phyloP scores from a whole-genome alignment of 2,329 filamentous ascomycete genomes.

The Thermomyces lanuginosus region DNA sequence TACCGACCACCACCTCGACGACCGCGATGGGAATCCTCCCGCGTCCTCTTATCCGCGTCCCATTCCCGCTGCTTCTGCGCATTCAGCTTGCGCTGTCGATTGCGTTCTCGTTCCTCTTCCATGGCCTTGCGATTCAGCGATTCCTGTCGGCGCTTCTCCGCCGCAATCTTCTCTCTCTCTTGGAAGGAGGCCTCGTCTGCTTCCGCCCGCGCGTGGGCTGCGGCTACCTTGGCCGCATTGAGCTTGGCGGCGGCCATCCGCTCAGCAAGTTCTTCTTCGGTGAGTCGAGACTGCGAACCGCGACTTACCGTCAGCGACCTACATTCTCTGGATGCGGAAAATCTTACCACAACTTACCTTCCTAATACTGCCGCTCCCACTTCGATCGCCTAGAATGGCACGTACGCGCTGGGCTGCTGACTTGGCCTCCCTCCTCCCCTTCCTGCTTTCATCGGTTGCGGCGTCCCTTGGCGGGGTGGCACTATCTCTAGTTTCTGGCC shows the following conservation, averaged over 20 bases:
- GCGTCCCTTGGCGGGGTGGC: no score
- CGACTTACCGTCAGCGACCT: constrained; percentile 13
- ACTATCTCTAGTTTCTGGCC: constrained; percentile 11
- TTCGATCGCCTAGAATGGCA: constrained; percentile 39
- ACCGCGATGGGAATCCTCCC: constrained; percentile 37
- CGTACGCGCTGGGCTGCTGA: constrained; percentile 18
- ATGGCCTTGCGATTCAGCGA: constrained; percentile 38
- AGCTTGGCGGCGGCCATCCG: constrained; percentile 46
- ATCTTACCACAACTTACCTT: constrained; percentile 25
- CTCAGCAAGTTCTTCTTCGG: constrained; percentile 45
- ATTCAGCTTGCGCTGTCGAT: constrained; percentile 42
- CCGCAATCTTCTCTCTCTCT: constrained; percentile 44
- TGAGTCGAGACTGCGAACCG: constrained; percentile 43
- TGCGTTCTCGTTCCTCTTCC: constrained; percentile 47
- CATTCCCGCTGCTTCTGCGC: constrained; percentile 44
- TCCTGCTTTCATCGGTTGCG: no score
- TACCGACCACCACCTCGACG: constrained; percentile 28
- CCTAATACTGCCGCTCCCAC: constrained; percentile 36
- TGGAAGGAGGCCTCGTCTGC: constrained; percentile 50
- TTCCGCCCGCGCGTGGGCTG: constrained; percentile 48
- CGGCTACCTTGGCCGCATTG: constrained; percentile 43
- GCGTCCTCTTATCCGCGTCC: constrained; percentile 47
- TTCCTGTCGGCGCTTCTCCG: constrained; percentile 38
- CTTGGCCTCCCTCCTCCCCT: no score
- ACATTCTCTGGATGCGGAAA: neutral